Base-by-base conservation (phyloP, 768 basidiomycete species). In the Clathrus columnatus region DNA sequence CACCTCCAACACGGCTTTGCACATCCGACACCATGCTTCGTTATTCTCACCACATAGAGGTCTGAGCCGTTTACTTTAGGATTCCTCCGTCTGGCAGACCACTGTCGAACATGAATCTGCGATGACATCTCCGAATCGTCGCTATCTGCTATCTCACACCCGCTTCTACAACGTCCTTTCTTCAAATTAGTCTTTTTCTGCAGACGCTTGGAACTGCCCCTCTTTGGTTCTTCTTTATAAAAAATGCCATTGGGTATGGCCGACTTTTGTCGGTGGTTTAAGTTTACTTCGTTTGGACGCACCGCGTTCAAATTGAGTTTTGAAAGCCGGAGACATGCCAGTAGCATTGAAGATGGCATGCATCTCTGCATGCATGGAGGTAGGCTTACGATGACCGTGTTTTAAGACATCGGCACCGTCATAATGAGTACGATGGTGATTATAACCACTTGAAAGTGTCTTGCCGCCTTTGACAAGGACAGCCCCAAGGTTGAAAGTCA, bases 361-460 rank as follows among this genome's bases (percentile, higher is more conserved):
- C 81, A 81, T 81, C 67, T 80, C 78, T 2, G 80, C 79, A 60
- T 82, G 78, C 78, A 81, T 71, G 2, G 68, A 71, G 16, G 70
- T 56, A 18, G 68, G 65, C 70, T 72, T 77, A 50, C 72, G 69
- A 60, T 69, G 69, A 4, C 72, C 71, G 49, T 69, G 70, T 20
- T 48, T 46, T 24, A 48, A 46, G 26, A 69, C 62, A 46, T 75
- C 72, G 10, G 67, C 66, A 23, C 77, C 77, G 56, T 81, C 75
- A 61, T 80, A 80, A 56, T 76, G 75, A 23, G 78, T 69, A 32
- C 78, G 70, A 60, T 77, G 75, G 60, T 81, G 80, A 60, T 82
- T 81, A 58, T 74, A 72, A 14, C 79, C 78, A 7, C 70, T 70
- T 6, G 76, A 76, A 30, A 80, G 70, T 51, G 80, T 64, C 60